phyloP scores from a whole-genome alignment of 129 eudicot genomes.

The Flaveria bidentis region DNA sequence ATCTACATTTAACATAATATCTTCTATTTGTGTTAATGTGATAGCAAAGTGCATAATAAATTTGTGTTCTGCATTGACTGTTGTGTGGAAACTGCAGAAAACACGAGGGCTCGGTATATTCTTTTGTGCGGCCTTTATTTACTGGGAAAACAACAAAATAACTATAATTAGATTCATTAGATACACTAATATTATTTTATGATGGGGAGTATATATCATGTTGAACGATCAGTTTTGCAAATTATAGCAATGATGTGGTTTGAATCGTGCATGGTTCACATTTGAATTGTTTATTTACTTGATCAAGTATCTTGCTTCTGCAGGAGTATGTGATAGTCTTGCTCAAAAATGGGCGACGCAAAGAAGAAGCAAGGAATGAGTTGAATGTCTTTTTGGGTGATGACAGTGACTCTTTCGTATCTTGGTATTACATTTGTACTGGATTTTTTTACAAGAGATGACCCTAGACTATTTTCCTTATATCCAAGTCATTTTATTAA shows the following conservation, averaged over 20 bases:
- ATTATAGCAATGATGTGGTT: neutral
- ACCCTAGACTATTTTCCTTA: too few species aligned
- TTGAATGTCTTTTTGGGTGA: slow-evolving; percentile 94
- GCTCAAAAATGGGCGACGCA: slow-evolving; percentile 86
- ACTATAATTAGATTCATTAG: slow-evolving; percentile 11
- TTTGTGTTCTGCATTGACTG: neutral
- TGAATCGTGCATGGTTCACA: neutral
- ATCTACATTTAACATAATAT: neutral
- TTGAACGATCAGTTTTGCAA: neutral
- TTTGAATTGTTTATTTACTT: neutral
- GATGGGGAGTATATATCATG: too few species aligned
- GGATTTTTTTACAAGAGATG: neutral
- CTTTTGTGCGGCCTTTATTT: neutral
- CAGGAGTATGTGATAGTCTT: slow-evolving; percentile 96
- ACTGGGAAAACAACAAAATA: neutral
- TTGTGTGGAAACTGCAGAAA: slow-evolving; percentile 20
- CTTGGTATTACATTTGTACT: slow-evolving; percentile 56
- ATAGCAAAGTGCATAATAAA: neutral
- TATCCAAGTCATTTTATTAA: neutral
- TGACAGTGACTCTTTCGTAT: slow-evolving; percentile 76
- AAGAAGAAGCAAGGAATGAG: slow-evolving; percentile 87
- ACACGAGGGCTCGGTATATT: slow-evolving; percentile 5
- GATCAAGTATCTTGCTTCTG: slow-evolving; percentile 30
- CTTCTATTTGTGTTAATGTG: neutral
- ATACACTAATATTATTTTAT: neutral